Evolutionary conservation across 2,329 filamentous ascomycete genomes (phyloP), one percentile per base, ranked within the genome.

Genomic region (Monosporascus sp.): DNA sequence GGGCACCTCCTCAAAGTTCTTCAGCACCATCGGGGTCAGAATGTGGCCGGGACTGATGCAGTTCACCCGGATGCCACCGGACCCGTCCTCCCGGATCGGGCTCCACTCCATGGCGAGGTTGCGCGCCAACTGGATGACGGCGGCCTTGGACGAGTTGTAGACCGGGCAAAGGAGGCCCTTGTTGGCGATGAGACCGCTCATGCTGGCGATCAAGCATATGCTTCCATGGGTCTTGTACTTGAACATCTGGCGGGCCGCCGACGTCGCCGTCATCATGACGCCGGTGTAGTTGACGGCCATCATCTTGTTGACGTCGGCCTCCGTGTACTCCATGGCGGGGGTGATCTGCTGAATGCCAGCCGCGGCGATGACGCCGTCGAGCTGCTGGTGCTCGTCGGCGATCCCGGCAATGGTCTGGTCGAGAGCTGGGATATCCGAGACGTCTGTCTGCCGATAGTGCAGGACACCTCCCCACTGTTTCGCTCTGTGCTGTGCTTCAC

Each of bases 221-320:
- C 77, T 81, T 2, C 80, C 81, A 2, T 70, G 72, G 31, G 68
- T 75, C 52, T 78, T 76, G 58, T 75, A 75, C 58, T 71, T 73
- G 37, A 78, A 70, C 74, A 84, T 79, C 56, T 88, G 83, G 48
- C 82, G 78, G 45, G 88, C 88, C 9, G 85, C 83, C 22, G 86
- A 83, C 66, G 86, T 85, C 27, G 87, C 87, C 60, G 86, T 90
- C 75, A 87, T 77, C 71, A 85, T 82, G 24, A 82, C 83, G 26
- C 87, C 87, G 24, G 79, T 87, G 65, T 88, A 75, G 71, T 91
- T 88, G 58, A 88, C 81, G 62, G 85, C 75, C 63, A 91, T 76
- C 67, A 91, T 84, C 70, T 84, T 78, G 60, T 82, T 75, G 72
- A 84, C 65, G 52, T 74, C 68, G 2, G 65, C 74, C 44, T 84